Conservation (phyloP, 306 rosid species). For the Dryas alaskensis region DNA sequence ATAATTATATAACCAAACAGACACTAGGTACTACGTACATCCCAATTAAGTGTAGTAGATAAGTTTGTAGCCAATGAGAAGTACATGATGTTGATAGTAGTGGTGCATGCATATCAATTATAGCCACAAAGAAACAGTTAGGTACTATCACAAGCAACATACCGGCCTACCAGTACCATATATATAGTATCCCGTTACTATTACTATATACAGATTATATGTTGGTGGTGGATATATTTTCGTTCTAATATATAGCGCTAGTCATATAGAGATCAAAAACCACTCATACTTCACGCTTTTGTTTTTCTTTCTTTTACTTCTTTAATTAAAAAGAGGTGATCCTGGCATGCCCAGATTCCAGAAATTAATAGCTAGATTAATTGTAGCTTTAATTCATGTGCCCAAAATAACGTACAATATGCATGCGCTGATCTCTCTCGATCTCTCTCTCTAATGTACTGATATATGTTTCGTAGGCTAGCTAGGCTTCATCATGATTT, state of each 20-base stretch:
- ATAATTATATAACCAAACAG: slow-evolving; percentile 4
- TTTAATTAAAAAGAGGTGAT: too few relatives aligned
- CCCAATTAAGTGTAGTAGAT: slow-evolving; percentile 20
- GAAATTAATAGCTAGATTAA: not conserved
- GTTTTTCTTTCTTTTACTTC: not conserved
- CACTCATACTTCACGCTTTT: not conserved
- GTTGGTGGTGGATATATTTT: too few relatives aligned
- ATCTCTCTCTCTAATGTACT: too few relatives aligned
- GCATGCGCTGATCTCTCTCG: too few relatives aligned
- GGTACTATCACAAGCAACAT: not conserved
- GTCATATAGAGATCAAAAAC: not conserved
- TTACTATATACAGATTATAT: too few relatives aligned
- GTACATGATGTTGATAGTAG: not conserved
- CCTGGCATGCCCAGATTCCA: not conserved
- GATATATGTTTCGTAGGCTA: too few relatives aligned
- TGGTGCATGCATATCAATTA: not conserved
- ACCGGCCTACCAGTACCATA: too few relatives aligned
- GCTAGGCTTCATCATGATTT: not conserved
- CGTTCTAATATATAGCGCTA: not conserved
- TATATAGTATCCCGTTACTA: too few relatives aligned
- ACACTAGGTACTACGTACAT: slow-evolving; percentile 11
- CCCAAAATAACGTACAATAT: not conserved
- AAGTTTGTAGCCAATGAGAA: slow-evolving; percentile 23
- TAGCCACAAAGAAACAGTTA: not conserved
- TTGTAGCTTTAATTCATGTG: not conserved